Percentiles rank a stretch among this genome's conserved stretches.
phyloP scores from a whole-genome alignment of 2,329 filamentous ascomycete genomes.

The Ascochyta lentis region DNA sequence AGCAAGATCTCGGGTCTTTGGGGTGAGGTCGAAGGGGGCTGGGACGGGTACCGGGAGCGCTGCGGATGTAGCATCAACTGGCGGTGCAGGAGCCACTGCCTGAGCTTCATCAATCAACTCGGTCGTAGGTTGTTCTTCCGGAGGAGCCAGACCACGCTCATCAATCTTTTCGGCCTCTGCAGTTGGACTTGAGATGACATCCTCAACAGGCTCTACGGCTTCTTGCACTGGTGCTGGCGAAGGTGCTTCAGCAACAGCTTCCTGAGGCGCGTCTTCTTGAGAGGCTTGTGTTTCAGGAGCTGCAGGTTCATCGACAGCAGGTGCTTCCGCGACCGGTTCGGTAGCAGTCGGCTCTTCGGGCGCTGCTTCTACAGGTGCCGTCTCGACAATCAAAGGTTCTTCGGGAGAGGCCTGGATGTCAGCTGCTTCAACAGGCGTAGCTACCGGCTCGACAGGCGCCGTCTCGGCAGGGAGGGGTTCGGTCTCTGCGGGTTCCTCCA shows the following conservation, averaged over 20 bases:
- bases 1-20: slow-evolving; percentile 36
- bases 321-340: background rate
- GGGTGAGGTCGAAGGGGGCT: slow-evolving; percentile 8
- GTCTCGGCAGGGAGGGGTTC: background rate
- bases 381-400: background rate
- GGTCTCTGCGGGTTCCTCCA: background rate
- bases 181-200: background rate
- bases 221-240: background rate
- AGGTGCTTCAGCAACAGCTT: background rate
- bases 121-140: background rate
- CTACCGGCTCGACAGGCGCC: background rate
- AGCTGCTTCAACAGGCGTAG: background rate
- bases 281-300: background rate
- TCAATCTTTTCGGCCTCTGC: background rate
- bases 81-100: background rate
- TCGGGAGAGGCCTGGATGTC: background rate
- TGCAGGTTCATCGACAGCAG: background rate
- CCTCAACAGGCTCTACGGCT: background rate
- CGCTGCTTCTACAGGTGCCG: background rate
- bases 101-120: background rate
- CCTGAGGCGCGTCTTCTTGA: background rate
- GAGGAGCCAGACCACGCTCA: background rate
- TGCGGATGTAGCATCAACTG: background rate
- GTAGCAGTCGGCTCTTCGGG: background rate
- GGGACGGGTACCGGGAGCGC: background rate